Base-by-base conservation (phyloP, 2,329 filamentous ascomycete genomes). In the Neophaeococcomyces aloes region DNA sequence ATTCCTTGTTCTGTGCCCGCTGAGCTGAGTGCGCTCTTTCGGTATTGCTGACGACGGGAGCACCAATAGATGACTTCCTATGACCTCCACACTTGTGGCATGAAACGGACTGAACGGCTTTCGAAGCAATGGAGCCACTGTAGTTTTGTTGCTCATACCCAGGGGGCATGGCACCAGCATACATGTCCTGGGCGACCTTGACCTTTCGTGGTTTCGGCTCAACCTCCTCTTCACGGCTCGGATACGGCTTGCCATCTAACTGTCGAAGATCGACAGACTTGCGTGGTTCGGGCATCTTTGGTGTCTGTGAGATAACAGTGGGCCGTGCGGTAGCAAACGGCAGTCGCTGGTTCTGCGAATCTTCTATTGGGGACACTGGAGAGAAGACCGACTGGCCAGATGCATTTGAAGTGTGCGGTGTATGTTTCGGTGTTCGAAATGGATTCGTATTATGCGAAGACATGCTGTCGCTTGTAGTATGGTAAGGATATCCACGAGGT, bases 131-230 rank as follows among this genome's bases (percentile, higher is more conserved):
- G 39, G 14, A 48, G 44, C 18, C 30, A 17, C 35, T 15, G 18
- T 42, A 42, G 7, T 37, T 48, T 42, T 50, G 47, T 36, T 36
- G 48, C 29, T 50, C 47, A 42, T 55, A 55, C 7, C 45, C 44
- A 5, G 53, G 53, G 8, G 53, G 53, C 10, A 52, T 46, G 2
- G 47, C 51, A 19, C 51, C 53, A 40, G 51, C 47, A 41, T 51
- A 48, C 53, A 55, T 55, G 32, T 55, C 53, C 44, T 49, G 52
- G n/a, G 53, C 53, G 11, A 55, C 51, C 40, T 47, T 53, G 29
- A 53, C 51, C 38, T 41, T 37, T 29, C 41, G 32, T 7, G 34
- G 34, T 41, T 51, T 52, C n/a, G 41, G 19, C 29, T 47, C 51
- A 21, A 47, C 48, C 27, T 45, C 18, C 2, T 39, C 30, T 11